Percentiles rank a stretch among this genome's conserved stretches.
Evolutionary conservation across 768 basidiomycete genomes (phyloP).

Genomic region (Trametes meyenii): DNA sequence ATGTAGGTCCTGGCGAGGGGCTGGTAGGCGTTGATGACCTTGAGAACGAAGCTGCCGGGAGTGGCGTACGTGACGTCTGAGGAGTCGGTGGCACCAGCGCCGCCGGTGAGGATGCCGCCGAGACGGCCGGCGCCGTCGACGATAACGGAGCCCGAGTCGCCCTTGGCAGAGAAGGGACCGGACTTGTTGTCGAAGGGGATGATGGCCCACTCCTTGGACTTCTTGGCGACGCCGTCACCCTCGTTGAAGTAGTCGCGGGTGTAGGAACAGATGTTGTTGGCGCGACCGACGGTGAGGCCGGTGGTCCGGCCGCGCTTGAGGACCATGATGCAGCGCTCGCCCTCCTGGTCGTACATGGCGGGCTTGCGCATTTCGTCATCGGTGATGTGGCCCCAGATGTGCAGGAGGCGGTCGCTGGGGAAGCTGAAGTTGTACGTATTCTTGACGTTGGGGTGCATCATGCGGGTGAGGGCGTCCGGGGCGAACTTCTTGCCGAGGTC

Average conservation of each 20-base stretch:
- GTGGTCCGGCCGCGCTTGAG: slow-evolving; percentile 36
- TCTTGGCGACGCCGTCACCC: not conserved
- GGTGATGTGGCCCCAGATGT: too few relatives aligned
- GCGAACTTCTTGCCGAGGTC: too few relatives aligned
- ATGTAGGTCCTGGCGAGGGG: too few relatives aligned
- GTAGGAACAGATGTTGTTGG: too few relatives aligned
- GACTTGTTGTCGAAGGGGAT: slow-evolving; percentile 10
- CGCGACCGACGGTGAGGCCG: not conserved
- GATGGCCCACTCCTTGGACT: slow-evolving; percentile 11
- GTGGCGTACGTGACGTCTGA: slow-evolving; percentile 32
- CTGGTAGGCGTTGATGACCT: too few relatives aligned
- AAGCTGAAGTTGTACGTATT: too few relatives aligned
- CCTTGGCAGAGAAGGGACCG: slow-evolving; percentile 25
- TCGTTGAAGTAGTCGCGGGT: too few relatives aligned
- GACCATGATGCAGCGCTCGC: slow-evolving; percentile 37
- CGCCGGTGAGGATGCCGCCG: slow-evolving; percentile 27
- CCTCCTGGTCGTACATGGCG: slow-evolving; percentile 25
- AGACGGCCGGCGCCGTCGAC: slow-evolving; percentile 25
- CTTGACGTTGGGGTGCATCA: too few relatives aligned
- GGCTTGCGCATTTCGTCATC: slow-evolving; percentile 30
- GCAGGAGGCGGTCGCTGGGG: too few relatives aligned
- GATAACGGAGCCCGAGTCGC: slow-evolving; percentile 31
- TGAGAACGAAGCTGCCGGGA: slow-evolving; percentile 15
- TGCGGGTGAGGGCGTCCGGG: too few relatives aligned
- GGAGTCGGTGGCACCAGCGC: slow-evolving; percentile 10